Evolutionary conservation across 441 rosid species (phyloP).

Genomic region (Dalechampia spathulata): DNA sequence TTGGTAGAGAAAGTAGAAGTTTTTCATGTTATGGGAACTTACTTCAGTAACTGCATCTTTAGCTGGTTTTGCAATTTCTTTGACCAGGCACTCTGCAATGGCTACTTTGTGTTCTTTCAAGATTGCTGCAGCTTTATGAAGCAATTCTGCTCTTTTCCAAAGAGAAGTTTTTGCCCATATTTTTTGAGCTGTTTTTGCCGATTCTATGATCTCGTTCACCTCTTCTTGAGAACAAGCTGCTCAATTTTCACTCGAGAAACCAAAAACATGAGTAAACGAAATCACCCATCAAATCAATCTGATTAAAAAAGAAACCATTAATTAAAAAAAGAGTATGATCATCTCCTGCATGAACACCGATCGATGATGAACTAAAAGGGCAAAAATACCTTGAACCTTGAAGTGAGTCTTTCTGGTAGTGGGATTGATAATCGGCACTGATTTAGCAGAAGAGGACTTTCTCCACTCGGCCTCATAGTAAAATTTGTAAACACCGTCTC

Average conservation of each 20-base stretch:
- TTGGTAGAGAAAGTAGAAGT: too few species aligned
- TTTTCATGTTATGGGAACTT: not conserved
- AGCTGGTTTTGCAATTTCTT: constrained; percentile 95
- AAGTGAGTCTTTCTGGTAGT: constrained; percentile 75
- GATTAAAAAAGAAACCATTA: too few species aligned
- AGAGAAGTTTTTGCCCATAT: constrained; percentile 91
- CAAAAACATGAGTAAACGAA: too few species aligned
- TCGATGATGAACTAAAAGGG: too few species aligned
- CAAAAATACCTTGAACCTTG: constrained; percentile 96
- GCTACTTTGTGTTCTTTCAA: constrained; percentile 77
- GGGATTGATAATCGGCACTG: constrained; percentile 77
- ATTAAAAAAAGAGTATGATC: too few species aligned
- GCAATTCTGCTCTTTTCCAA: constrained; percentile 96
- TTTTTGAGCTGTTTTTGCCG: constrained; percentile 73
- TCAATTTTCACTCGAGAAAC: too few species aligned
- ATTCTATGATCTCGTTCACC: constrained; percentile 81
- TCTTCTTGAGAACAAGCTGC: constrained; percentile 98
- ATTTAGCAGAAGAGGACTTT: constrained; percentile 66
- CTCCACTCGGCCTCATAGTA: constrained; percentile 83
- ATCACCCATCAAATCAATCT: too few species aligned
- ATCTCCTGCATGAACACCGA: too few species aligned
- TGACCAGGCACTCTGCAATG: constrained; percentile 81
- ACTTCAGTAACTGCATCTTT: constrained; percentile 92
- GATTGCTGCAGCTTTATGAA: constrained; percentile 87
- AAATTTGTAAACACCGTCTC: constrained; percentile 67